Evolutionary conservation across 2,329 filamentous ascomycete genomes (phyloP), one percentile per base, ranked within the genome.

Genomic region (Apiospora phragmitis): DNA sequence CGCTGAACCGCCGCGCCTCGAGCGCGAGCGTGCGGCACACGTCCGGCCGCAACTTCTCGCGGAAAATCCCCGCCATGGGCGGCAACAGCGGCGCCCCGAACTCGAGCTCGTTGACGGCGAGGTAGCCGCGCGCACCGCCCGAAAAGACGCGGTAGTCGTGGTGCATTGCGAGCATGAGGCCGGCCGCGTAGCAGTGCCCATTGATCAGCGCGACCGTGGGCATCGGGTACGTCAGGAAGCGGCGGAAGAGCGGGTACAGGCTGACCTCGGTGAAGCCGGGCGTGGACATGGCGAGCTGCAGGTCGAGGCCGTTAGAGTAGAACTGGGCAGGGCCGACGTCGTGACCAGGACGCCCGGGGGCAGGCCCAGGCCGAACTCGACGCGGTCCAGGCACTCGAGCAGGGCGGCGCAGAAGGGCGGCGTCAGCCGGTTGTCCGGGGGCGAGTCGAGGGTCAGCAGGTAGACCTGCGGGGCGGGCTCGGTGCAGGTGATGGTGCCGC

Each of bases 301-400:
- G 87, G 79, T 96, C 92, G n/a, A 96, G 86, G 0, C 93, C 93
- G 81, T 95, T 95, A 80, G 88, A 91, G 83, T 92, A 96, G 85
- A 95, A 95, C 78, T 96, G 68, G 84, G 79, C 71, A 95, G 92
- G 66, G 86, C 88, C 55, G 90, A 93, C 0, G 93, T 95, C 6
- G 93, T 95, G 71, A 95, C 84, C 18, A 96, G 85, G 7, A 95
- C 93, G 68, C 93, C 16, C 32, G 18, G 7, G n/a, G n/a, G n/a
- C n/a, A n/a, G n/a, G 51, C 42, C 35, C 55, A 21, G 18, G 9
- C 43, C 86, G 71, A 90, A 87, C 80, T 94, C 91, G 76, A 96
- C 83, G 29, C 93, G 89, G 82, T 96, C 93, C 72, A 96, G 89
- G 4, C 93, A 91, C 14, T 90, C 83, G 42, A 93, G 83, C 47